Conservation (phyloP, 108 stramenopile species). For the Parietichytrium sp. region DNA sequence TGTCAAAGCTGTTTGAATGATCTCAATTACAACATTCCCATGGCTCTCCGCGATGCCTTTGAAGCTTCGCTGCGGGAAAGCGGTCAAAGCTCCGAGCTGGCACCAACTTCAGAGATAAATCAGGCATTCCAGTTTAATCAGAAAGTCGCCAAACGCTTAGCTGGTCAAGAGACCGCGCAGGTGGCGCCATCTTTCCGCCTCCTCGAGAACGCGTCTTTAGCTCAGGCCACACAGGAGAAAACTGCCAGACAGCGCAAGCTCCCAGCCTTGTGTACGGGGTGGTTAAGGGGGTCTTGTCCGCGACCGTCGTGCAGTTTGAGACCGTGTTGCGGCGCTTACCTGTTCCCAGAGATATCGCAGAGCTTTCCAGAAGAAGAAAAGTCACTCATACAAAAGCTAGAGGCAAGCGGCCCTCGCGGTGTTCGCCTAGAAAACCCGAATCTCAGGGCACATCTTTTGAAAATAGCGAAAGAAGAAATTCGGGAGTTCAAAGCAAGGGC, state of each 20-base stretch:
- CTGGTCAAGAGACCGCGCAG: too few relatives aligned
- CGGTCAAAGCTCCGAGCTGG: not conserved
- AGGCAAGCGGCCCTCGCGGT: not conserved
- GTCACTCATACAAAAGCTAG: not conserved
- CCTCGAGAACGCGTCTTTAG: too few relatives aligned
- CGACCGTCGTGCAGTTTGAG: constrained; percentile 4
- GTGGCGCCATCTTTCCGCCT: too few relatives aligned
- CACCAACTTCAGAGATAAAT: not conserved
- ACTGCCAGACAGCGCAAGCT: too few relatives aligned
- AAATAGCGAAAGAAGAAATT: not conserved
- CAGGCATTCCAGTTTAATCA: constrained; percentile 24
- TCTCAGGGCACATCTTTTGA: not conserved
- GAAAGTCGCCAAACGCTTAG: too few relatives aligned
- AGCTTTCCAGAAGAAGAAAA: not conserved
- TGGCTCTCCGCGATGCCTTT: constrained; percentile 28
- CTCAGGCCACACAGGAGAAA: too few relatives aligned
- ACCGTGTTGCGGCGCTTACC: constrained; percentile 10
- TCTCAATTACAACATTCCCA: constrained; percentile 71
- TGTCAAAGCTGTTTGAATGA: constrained; percentile 98
- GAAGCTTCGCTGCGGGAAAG: not conserved
- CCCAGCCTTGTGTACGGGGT: not conserved
- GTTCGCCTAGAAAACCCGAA: not conserved
- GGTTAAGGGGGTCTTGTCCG: not conserved
- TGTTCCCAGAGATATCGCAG: not conserved
- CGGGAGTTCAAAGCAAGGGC: not conserved